Evolutionary conservation across 2,329 filamentous ascomycete species (phyloP).

Genomic region (Apiospora phragmitis): DNA sequence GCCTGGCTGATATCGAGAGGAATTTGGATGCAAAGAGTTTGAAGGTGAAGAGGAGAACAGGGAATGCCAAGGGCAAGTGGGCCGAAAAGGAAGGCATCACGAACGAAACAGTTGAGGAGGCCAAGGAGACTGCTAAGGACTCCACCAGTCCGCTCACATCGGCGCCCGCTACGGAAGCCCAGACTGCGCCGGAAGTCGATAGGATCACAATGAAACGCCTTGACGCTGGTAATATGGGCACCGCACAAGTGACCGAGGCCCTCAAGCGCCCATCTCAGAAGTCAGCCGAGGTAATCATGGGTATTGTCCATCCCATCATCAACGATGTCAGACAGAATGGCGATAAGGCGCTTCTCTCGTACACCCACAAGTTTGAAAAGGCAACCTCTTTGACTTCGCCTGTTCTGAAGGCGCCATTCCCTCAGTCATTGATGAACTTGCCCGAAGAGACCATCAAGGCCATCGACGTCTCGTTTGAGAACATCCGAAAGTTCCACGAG

Average conservation of each 20-base stretch:
- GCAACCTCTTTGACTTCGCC: constrained; percentile 87
- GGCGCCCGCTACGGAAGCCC: constrained; percentile 41
- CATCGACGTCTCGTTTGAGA: constrained; percentile 93
- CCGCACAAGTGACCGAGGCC: constrained; percentile 67
- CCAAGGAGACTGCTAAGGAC: constrained; percentile 36
- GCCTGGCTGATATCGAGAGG: constrained; percentile 83
- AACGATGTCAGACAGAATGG: constrained; percentile 80
- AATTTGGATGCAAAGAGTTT: constrained; percentile 93
- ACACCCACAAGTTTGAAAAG: constrained; percentile 98
- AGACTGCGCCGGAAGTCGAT: constrained; percentile 35
- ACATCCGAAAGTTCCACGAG: constrained; percentile 91
- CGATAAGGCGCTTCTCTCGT: constrained; percentile 84
- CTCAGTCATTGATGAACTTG: constrained; percentile 80
- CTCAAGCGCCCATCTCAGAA: constrained; percentile 90
- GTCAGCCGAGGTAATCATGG: constrained; percentile 91
- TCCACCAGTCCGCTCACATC: constrained; percentile 33
- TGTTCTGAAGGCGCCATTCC: constrained; percentile 87
- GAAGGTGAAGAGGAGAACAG: constrained; percentile 90
- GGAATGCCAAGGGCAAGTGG: constrained; percentile 93
- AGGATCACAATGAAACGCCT: constrained; percentile 84
- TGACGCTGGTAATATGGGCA: constrained; percentile 64
- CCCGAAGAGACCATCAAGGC: constrained; percentile 81
- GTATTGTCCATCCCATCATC: constrained; percentile 89
- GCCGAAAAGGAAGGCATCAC: constrained; percentile 77
- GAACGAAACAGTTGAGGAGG: constrained; percentile 31